Conservation (phyloP, 345 rosid genomes). For the Microcos paniculata region DNA sequence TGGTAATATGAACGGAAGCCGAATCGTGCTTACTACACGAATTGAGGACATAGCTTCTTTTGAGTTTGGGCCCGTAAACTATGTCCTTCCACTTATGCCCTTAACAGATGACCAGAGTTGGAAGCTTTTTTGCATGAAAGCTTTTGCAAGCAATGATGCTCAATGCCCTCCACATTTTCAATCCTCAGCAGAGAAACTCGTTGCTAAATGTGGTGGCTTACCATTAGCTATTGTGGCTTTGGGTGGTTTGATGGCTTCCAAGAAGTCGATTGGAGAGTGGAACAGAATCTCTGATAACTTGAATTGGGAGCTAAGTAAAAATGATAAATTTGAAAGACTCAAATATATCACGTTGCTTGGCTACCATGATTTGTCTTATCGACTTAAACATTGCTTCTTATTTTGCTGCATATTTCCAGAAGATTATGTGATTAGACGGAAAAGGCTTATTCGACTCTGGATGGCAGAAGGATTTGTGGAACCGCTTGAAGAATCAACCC, state of each 20-base stretch:
- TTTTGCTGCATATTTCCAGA: no score
- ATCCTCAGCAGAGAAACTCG: neutral
- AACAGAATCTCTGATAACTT: neutral
- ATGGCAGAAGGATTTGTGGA: constrained; percentile 38
- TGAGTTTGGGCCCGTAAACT: neutral
- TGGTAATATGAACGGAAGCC: constrained; percentile 1
- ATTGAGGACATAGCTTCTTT: constrained; percentile 4
- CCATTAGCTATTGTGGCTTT: constrained; percentile 23
- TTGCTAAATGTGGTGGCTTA: constrained; percentile 18
- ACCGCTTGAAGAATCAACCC: constrained; percentile 2
- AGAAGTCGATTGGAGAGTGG: constrained; percentile 15
- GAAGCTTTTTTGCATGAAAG: no score
- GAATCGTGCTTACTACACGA: no score
- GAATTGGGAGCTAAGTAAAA: no score
- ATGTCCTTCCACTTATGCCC: no score
- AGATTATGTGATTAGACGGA: no score
- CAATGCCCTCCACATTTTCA: constrained; percentile 15
- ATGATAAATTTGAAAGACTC: no score
- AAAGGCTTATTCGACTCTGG: neutral
- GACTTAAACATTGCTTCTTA: no score
- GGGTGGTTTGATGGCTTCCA: constrained; percentile 22
- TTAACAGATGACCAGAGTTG: no score
- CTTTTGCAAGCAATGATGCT: constrained; percentile 5
- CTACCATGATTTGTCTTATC: no score
- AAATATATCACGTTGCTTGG: no score